Conservation (phyloP, 2,329 filamentous ascomycete genomes). For the Fusarium bactridioides region DNA sequence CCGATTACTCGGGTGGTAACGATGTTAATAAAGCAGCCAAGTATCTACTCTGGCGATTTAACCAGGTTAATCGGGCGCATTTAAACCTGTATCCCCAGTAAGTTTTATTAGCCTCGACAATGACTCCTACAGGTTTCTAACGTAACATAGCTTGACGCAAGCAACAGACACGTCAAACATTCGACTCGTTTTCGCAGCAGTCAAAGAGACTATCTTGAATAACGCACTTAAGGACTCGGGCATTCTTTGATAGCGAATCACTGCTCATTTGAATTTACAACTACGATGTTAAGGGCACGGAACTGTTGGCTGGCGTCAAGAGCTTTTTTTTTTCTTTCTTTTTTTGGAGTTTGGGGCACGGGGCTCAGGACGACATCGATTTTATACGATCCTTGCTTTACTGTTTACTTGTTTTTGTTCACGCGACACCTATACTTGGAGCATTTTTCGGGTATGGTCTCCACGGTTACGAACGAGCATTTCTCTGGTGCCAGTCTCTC, state of each 20-base stretch:
- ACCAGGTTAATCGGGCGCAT: slow-evolving; percentile 96
- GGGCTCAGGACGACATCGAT: slow-evolving; percentile 34
- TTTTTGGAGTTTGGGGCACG: slow-evolving; percentile 37
- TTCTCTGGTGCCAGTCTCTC: slow-evolving; percentile 13
- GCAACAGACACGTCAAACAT: slow-evolving; percentile 99
- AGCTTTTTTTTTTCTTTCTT: slow-evolving; percentile 24
- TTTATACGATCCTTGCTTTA: slow-evolving; percentile 36
- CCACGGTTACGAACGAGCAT: slow-evolving; percentile 13
- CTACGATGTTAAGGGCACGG: slow-evolving; percentile 37
- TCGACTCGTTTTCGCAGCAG: slow-evolving; percentile 94
- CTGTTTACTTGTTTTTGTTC: slow-evolving; percentile 12
- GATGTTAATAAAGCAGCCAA: slow-evolving; percentile 98
- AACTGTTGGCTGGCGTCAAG: slow-evolving; percentile 38
- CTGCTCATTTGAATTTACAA: slow-evolving; percentile 27
- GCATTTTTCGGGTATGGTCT: slow-evolving; percentile 21
- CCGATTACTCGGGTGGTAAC: slow-evolving; percentile 96
- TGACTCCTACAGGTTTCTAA: slow-evolving; percentile 18
- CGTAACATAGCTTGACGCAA: slow-evolving; percentile 80
- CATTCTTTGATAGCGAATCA: slow-evolving; percentile 71
- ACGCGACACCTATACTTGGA: slow-evolving; percentile 27
- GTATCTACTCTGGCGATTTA: slow-evolving; percentile 97
- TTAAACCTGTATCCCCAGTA: slow-evolving; percentile 98
- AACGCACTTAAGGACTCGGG: slow-evolving; percentile 98
- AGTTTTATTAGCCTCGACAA: slow-evolving; percentile 46
- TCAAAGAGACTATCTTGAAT: slow-evolving; percentile 98